Base-by-base conservation (phyloP, 2,329 filamentous ascomycete species). In the Colletotrichum sp. region DNA sequence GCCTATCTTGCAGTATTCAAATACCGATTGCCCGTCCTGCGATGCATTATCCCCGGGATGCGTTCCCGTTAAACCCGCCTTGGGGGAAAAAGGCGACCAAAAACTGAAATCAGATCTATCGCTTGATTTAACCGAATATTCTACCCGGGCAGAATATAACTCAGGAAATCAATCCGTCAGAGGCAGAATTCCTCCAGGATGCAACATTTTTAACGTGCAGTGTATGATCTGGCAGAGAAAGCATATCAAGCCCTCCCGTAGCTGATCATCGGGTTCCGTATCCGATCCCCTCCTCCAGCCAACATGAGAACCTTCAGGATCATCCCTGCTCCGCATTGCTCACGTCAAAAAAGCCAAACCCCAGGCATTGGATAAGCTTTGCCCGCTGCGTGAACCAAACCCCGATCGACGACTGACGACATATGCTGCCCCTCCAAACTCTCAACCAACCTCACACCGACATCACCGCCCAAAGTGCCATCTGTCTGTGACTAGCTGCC, bases 111-210 rank as follows among this genome's bases (percentile, higher is more conserved):
- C 38, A 48, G 9, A 30, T 18, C n/a, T 34, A 21, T n/a, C 38
- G 13, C 43, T 66, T 48, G 55, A 28, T 26, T 36, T 64, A 64
- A 43, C 56, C 62, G 26, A 60, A 65, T 73, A 38, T 73, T 73
- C 55, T 75, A 56, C 73, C 70, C 64, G 70, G 73, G 73, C 70
- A 75, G 64, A 75, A 72, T 64, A 72, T 64, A 64, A 38, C 9
- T 6, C 4, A 38, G 24, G 1, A n/a, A 13, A 21, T 18, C 30
- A 32, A 36, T 64, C 24, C 60, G 58, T 32, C 26, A 36, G 21
- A 36, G 34, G 61, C n/a, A 30, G 60, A 32, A 24, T 32, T 18
- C n/a, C 60, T 58, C 55, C 55, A 28, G n/a, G n/a, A 21, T 64
- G 60, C 32, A 64, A 64, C 28, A 34, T 60, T 32, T 32, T 13